Base-by-base conservation (phyloP, 1,284 basidiomycete genomes). In the Boletus sp. region DNA sequence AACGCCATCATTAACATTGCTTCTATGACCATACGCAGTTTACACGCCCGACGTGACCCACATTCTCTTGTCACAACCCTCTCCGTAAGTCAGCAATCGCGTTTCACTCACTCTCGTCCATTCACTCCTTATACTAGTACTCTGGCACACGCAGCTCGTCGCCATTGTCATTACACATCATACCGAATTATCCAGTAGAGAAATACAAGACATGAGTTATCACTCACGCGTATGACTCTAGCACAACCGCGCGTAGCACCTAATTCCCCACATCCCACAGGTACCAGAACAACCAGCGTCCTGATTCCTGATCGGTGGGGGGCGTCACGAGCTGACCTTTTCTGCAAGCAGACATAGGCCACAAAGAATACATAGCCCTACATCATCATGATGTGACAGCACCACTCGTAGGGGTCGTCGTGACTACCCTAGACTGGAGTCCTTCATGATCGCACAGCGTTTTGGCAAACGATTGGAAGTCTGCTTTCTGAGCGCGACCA, bases 381-480 rank as follows among this genome's bases (percentile, higher is more conserved):
- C 25, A 51, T 73, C 58, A 73, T n/a, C 59, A 50, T 40, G 61
- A 58, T 31, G 59, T 55, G 62, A 56, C 51, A 52, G 58, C 61
- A 31, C 48, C 55, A 28, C 56, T 54, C 11, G 38, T 30, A 46
- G 49, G 17, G 44, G 40, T 25, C 9, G 50, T 53, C 51, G 60
- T 44, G 53, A 44, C 59, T 35, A 27, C 55, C 30, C 51, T 55
- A 33, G 64, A 57, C 58, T 65, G 54, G 37, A 76, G 58, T 55
- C 55, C 71, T 49, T 67, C 59, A 33, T 70, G 68, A 66, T 78
- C 74, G 56, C 80, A 66, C 60, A 85, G 70, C 19, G 75, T 68
- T 60, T 79, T 75, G 28, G 80, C 76, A 63, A 85, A 85, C 7
- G 79, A 76, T 44, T 74, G 74, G 71, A 85, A 85, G 51, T 84